Percentiles rank a stretch among this genome's conserved stretches.
Evolutionary conservation across 2,329 filamentous ascomycete species (phyloP).

Genomic region (Penicillium italicum): DNA sequence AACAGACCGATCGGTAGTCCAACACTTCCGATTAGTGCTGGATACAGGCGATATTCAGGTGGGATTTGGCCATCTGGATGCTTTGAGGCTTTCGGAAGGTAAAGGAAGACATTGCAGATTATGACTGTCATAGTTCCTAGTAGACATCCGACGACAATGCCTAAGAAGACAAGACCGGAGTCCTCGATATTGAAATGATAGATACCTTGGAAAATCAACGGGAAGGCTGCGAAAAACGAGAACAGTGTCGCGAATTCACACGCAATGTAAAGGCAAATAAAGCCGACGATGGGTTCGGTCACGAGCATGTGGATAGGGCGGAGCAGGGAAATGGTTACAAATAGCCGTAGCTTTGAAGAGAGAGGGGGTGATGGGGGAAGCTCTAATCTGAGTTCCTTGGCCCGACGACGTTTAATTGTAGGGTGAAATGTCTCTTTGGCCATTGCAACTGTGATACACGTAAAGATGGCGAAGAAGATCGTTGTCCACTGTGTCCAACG

Average conservation of each 20-base stretch:
- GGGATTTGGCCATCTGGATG: slow-evolving; percentile 2
- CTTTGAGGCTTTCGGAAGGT: slow-evolving; percentile 8
- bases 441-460: slow-evolving; percentile 7
- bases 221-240: slow-evolving; percentile 80
- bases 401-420: slow-evolving; percentile 12
- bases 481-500: slow-evolving; percentile 21
- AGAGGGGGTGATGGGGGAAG: slow-evolving; percentile 5
- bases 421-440: slow-evolving; percentile 21
- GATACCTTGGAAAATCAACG: slow-evolving; percentile 66
- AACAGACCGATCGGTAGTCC: slow-evolving; percentile 18
- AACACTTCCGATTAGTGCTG: slow-evolving; percentile 19
- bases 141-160: slow-evolving; percentile 69
- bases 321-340: slow-evolving; percentile 33
- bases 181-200: slow-evolving; percentile 59
- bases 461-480: slow-evolving; percentile 14
- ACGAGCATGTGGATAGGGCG: slow-evolving; percentile 64
- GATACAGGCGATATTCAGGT: slow-evolving; percentile 18
- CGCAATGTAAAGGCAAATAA: slow-evolving; percentile 67
- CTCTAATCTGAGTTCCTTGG: slow-evolving; percentile 7
- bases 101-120: slow-evolving; percentile 15
- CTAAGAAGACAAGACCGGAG: slow-evolving; percentile 74
- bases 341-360: slow-evolving; percentile 9
- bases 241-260: slow-evolving; percentile 79
- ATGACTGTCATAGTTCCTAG: slow-evolving; percentile 41
- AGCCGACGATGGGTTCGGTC: slow-evolving; percentile 64